These are phyloP conservation scores for Chytriomyces sp. DNA, from an alignment of 192 early-diverging fungal species.

Conservation along the genomic window DNA sequence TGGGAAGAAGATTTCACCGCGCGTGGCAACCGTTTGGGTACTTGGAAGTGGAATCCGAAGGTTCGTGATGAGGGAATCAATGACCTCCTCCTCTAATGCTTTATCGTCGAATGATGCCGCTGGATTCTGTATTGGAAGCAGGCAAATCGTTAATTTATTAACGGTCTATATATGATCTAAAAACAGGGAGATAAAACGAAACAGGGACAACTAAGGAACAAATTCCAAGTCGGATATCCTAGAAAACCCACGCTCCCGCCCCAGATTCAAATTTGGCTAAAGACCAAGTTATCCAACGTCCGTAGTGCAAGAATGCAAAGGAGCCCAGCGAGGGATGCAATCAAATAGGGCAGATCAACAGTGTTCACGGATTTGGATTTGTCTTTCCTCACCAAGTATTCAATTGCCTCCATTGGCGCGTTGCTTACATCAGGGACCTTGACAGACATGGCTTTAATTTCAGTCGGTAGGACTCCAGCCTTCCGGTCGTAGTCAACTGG, in stretches of 20 bases:
- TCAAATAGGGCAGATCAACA: conserved; percentile 29
- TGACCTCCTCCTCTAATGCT: conserved; percentile 73
- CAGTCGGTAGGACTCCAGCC: not conserved
- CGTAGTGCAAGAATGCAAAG: conserved; percentile 25
- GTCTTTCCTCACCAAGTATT: conserved; percentile 31
- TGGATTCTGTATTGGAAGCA: conserved; percentile 36
- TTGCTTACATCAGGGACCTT: not conserved
- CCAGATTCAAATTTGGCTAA: conserved; percentile 20
- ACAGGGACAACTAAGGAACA: conserved; percentile 10
- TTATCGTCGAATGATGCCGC: conserved; percentile 52
- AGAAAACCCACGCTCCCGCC: not conserved
- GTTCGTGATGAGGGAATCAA: conserved; percentile 85
- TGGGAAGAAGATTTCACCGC: conserved; percentile 92
- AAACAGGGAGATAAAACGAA: not conserved
- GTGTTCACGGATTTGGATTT: conserved; percentile 6
- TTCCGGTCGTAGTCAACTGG: not conserved
- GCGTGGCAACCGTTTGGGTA: conserved; percentile 72
- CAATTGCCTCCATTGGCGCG: conserved; percentile 3
- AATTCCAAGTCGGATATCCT: not conserved
- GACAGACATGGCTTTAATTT: not conserved
- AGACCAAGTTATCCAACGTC: conserved; percentile 15
- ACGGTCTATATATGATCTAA: not conserved
- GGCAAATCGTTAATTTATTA: conserved; percentile 29
- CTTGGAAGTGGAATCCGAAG: conserved; percentile 88
- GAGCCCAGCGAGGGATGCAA: conserved; percentile 28